phyloP scores from a whole-genome alignment of 257 asterid species.

The Paraleonurus japonicus region DNA sequence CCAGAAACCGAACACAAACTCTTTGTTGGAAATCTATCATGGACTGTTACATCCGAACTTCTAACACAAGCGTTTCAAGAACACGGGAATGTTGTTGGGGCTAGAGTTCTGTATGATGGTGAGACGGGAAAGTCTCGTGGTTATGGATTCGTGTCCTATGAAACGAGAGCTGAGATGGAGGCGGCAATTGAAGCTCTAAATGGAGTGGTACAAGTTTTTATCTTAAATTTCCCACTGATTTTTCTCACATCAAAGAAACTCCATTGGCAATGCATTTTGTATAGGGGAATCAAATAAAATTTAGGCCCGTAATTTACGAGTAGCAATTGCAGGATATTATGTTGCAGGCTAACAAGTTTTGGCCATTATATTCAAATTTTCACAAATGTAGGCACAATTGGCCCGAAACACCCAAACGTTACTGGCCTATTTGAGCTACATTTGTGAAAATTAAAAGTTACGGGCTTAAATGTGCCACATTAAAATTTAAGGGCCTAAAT shows the following conservation, averaged over 20 bases:
- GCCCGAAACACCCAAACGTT: too few relatives aligned
- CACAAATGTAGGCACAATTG: too few relatives aligned
- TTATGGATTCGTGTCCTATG: slow-evolving; percentile 78
- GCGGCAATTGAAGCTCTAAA: slow-evolving; percentile 70
- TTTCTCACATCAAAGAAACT: neutral
- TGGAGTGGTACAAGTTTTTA: slow-evolving; percentile 61
- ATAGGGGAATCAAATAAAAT: neutral
- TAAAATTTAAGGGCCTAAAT: neutral
- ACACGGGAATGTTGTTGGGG: slow-evolving; percentile 69
- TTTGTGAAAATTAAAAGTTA: too few relatives aligned
- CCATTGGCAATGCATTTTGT: neutral
- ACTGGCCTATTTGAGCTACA: too few relatives aligned
- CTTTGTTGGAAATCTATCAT: slow-evolving; percentile 77
- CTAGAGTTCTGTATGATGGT: slow-evolving; percentile 76
- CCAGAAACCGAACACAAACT: slow-evolving; percentile 89
- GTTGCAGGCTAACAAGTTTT: neutral
- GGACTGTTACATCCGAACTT: slow-evolving; percentile 71
- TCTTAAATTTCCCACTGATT: neutral
- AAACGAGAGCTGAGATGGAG: slow-evolving; percentile 63
- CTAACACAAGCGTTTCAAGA: slow-evolving; percentile 63
- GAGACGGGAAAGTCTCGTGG: slow-evolving; percentile 90
- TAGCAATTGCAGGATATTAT: neutral
- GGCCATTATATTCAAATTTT: neutral
- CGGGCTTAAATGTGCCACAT: too few relatives aligned
- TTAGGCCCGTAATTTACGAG: neutral